Percentiles rank a stretch among this genome's conserved stretches.
Evolutionary conservation across 352 stramenopile genomes (phyloP).

Genomic region (Phytopythium aichiense): DNA sequence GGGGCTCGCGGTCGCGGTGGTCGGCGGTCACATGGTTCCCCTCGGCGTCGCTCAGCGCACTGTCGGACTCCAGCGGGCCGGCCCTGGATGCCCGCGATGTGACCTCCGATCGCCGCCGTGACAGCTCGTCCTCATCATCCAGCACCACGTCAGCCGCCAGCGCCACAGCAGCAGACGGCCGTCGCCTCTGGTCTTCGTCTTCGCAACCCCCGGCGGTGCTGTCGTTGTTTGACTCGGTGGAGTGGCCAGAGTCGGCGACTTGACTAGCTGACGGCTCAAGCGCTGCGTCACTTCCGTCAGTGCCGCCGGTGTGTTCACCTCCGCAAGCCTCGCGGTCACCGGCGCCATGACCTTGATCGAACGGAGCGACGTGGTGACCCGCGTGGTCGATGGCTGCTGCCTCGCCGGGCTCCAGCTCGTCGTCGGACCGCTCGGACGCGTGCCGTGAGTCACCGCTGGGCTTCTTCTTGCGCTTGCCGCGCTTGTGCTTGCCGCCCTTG

Average conservation of each 20-base stretch:
- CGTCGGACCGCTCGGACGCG: not conserved
- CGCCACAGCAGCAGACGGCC: not conserved
- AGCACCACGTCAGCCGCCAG: not conserved
- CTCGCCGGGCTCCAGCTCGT: not conserved
- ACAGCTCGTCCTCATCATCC: not conserved
- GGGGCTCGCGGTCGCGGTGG: slow-evolving; percentile 19
- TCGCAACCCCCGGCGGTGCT: not conserved
- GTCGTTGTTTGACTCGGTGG: not conserved
- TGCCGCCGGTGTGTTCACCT: not conserved
- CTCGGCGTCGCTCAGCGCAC: not conserved
- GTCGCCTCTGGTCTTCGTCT: not conserved
- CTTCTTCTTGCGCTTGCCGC: slow-evolving; percentile 1
- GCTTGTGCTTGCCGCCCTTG: not conserved
- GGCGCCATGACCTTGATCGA: not conserved
- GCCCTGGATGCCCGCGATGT: not conserved
- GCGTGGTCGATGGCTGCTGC: not conserved
- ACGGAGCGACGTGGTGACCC: not conserved
- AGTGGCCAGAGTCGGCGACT: not conserved
- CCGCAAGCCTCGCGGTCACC: not conserved
- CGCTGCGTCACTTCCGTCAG: not conserved
- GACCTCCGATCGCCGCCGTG: not conserved
- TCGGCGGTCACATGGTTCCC: slow-evolving; percentile 1
- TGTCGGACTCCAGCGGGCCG: not conserved
- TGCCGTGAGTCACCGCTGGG: not conserved
- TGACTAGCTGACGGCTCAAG: not conserved